Conservation (phyloP, 1,284 basidiomycete genomes). For the Pascua guehoae region DNA sequence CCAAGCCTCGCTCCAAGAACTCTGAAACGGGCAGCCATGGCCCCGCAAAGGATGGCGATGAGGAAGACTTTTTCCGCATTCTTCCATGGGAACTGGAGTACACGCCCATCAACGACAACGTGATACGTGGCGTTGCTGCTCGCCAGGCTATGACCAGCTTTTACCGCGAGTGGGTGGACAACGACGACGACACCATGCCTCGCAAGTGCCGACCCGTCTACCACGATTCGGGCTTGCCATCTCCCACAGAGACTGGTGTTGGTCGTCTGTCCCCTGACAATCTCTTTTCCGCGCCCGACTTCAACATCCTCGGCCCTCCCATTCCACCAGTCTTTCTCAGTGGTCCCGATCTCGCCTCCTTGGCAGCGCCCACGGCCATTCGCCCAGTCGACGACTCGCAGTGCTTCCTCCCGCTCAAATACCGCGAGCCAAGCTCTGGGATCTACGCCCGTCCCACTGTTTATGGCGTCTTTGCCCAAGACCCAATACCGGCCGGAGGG, state of each 20-base stretch:
- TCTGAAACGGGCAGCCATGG: not conserved
- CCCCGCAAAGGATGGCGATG: slow-evolving; percentile 4
- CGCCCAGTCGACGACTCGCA: slow-evolving; percentile 30
- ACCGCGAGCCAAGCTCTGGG: slow-evolving; percentile 30
- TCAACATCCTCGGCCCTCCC: slow-evolving; percentile 49
- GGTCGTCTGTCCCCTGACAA: slow-evolving; percentile 34
- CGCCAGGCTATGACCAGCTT: slow-evolving; percentile 32
- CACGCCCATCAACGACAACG: slow-evolving; percentile 41
- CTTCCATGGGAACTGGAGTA: slow-evolving; percentile 47
- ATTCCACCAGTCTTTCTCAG: slow-evolving; percentile 44
- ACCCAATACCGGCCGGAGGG: slow-evolving; percentile 23
- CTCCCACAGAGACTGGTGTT: slow-evolving; percentile 41
- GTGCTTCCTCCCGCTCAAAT: slow-evolving; percentile 40
- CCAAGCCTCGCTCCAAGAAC: slow-evolving; percentile 14
- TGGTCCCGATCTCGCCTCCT: slow-evolving; percentile 27
- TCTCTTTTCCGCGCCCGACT: slow-evolving; percentile 45
- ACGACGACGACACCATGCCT: slow-evolving; percentile 24
- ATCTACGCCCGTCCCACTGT: slow-evolving; percentile 41
- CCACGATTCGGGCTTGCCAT: slow-evolving; percentile 40
- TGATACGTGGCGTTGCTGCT: slow-evolving; percentile 34
- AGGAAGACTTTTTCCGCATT: slow-evolving; percentile 38
- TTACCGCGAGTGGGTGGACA: slow-evolving; percentile 42
- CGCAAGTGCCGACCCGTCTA: slow-evolving; percentile 17
- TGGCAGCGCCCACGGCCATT: slow-evolving; percentile 26
- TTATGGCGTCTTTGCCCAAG: slow-evolving; percentile 43